Conservation (phyloP, 176 grass and related monocot genomes). For the Oryza rufipogon region DNA sequence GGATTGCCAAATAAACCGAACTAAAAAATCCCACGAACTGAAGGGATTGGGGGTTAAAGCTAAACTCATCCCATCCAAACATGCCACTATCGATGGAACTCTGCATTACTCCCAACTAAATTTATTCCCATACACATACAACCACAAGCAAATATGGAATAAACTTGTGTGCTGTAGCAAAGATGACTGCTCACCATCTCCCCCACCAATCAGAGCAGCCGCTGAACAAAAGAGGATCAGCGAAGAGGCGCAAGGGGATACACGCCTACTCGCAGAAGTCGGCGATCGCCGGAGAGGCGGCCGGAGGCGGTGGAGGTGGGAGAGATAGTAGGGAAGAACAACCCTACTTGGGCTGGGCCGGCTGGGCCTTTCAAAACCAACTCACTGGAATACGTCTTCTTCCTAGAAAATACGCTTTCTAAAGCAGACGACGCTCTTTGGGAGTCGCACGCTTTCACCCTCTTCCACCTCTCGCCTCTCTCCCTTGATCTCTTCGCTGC, state of each 20-base stretch:
- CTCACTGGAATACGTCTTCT: neutral
- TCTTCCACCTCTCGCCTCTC: neutral
- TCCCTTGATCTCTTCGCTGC: constrained; percentile 15
- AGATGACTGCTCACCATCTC: constrained; percentile 36
- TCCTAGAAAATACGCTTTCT: neutral
- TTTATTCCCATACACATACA: neutral
- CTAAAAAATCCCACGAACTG: neutral
- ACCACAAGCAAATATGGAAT: neutral
- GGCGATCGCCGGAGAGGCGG: constrained; percentile 1
- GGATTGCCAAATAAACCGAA: neutral
- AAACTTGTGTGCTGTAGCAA: neutral
- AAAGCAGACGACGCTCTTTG: neutral
- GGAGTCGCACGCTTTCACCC: neutral
- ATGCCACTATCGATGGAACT: neutral
- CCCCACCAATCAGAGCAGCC: neutral
- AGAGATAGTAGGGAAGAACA: neutral
- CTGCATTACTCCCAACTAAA: neutral
- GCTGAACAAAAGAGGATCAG: neutral
- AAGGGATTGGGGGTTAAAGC: neutral
- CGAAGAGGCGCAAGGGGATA: neutral
- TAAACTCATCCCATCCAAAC: neutral
- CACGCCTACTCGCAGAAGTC: neutral
- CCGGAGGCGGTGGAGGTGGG: neutral
- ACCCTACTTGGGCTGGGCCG: constrained; percentile 48
- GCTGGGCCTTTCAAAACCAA: constrained; percentile 24